Base-by-base conservation (phyloP, 495 filamentous ascomycete species). In the Lophiotrema nucula region DNA sequence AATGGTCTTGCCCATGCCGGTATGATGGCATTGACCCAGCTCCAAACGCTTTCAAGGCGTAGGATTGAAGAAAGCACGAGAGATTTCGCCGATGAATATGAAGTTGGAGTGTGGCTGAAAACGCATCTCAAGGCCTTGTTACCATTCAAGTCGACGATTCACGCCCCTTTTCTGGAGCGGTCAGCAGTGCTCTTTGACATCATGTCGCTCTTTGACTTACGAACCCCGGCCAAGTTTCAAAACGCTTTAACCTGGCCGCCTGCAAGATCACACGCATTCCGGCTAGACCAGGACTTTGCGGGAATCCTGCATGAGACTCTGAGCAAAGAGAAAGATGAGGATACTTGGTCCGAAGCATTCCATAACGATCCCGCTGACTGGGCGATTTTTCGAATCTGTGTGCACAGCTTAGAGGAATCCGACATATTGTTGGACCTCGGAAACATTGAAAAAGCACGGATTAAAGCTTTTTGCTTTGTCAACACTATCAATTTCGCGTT, bases 41-140 rank as follows among this genome's bases (percentile, higher is more conserved):
- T 44, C 19, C 41, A 44, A 18, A 44, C 13, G 10, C 19, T n/a
- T 44, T 22, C 19, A n/a, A 44, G 19, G 18, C 13, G 41, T 10
- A 44, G 41, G 19, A n/a, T 44, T 44, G 41, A 44, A 44, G 41
- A 44, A n/a, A 18, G 18, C 10, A n/a, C 41, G 13, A 44, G 41
- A 44, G 18, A n/a, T 44, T 44, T 44, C 19, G 41, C 41, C 10
- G 41, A 44, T 22, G 41, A 44, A 44, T 44, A 44, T 44, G 41
- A 44, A 22, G 41, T 44, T 10, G 13, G 41, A 10, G 19, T 22
- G 19, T 44, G 41, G 41, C 18, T 44, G 10, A 44, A 44, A 44
- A 22, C 13, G 13, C 41, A 44, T n/a, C 13, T 44, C 19, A n/a
- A n/a, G 41, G 41, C 13, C 41, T 22, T 44, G 41, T 22, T 44